phyloP scores from a whole-genome alignment of 352 stramenopile species.

The Phytophthora cajani region DNA sequence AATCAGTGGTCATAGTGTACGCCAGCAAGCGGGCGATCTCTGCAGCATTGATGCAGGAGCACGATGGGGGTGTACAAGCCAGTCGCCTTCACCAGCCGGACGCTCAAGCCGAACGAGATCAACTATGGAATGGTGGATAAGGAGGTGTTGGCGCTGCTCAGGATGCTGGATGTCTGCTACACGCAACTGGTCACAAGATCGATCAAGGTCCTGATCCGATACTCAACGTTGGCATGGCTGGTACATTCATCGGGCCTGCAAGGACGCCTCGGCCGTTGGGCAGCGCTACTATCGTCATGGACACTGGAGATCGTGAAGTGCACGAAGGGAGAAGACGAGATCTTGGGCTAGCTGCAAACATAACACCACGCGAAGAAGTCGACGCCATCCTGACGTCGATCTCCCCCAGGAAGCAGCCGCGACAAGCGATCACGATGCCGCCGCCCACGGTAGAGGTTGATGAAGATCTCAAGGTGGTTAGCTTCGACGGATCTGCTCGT shows the following conservation, averaged over 20 bases:
- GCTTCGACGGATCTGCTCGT: neutral
- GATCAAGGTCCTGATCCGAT: conserved; percentile 8
- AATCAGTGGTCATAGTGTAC: too few species aligned
- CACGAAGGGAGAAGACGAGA: conserved; percentile 9
- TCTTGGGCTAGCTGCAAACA: conserved; percentile 3
- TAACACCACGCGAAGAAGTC: neutral
- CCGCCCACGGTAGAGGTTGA: neutral
- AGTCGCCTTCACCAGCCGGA: too few species aligned
- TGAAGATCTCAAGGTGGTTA: neutral
- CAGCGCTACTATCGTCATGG: neutral
- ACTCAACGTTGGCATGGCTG: conserved; percentile 12
- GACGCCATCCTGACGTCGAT: conserved; percentile 1
- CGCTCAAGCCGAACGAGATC: too few species aligned
- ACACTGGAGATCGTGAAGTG: conserved; percentile 14
- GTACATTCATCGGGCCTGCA: conserved; percentile 2
- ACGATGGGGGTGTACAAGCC: too few species aligned
- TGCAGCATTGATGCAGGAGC: too few species aligned
- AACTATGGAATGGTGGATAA: too few species aligned
- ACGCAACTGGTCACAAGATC: neutral
- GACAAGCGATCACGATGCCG: neutral
- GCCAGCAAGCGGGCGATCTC: neutral
- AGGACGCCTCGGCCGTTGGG: conserved; percentile 1
- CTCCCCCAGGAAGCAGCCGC: conserved; percentile 4
- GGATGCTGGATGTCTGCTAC: neutral
- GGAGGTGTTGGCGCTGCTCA: too few species aligned